phyloP scores from a whole-genome alignment of 257 asterid genomes.

The Hygrophila difformis region DNA sequence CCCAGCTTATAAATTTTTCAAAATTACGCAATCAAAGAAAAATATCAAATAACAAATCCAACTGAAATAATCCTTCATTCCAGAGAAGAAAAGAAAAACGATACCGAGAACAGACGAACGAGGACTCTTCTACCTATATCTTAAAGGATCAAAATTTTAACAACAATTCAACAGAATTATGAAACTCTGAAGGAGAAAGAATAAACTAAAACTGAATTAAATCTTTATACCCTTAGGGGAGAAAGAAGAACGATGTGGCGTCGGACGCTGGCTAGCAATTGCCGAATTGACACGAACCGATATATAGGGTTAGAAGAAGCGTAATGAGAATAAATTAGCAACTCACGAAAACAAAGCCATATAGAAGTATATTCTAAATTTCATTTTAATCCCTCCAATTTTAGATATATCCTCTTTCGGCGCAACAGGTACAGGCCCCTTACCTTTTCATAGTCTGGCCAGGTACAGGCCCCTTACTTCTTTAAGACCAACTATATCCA shows the following conservation, averaged over 20 bases:
- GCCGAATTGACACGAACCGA: constrained; percentile 7
- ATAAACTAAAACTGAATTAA: neutral
- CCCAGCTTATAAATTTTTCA: too few relatives aligned
- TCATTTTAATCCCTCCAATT: too few relatives aligned
- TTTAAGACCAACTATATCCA: too few relatives aligned
- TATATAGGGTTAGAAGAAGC: constrained; percentile 17
- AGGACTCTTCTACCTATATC: neutral
- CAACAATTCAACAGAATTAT: neutral
- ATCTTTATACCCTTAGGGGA: constrained; percentile 11
- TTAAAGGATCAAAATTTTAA: neutral
- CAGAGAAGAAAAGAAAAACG: neutral
- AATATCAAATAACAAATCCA: constrained; percentile 1
- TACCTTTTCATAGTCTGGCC: too few relatives aligned
- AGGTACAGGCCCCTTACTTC: too few relatives aligned
- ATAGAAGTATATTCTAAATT: too few relatives aligned
- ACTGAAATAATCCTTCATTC: constrained; percentile 2
- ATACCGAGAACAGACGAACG: neutral
- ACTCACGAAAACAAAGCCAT: too few relatives aligned
- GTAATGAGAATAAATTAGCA: too few relatives aligned
- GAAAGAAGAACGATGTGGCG: neutral
- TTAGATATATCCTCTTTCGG: too few relatives aligned
- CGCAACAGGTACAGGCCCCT: too few relatives aligned
- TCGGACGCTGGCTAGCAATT: constrained; percentile 1
- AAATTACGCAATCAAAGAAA: neutral
- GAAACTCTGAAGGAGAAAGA: neutral